Base-by-base conservation (phyloP, 441 rosid species). In the Gossypium lobatum region DNA sequence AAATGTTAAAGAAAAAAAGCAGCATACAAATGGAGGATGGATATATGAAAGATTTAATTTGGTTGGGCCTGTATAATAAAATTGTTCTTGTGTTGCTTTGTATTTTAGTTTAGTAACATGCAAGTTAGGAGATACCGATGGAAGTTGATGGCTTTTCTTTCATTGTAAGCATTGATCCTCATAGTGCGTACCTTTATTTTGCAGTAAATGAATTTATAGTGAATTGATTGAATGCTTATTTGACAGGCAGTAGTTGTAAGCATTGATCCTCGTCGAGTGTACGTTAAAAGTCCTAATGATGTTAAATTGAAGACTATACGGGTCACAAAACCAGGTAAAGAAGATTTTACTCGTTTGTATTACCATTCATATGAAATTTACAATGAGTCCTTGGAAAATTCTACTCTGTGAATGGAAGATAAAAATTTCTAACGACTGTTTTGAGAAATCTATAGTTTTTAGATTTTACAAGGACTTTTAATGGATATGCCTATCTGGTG, bases 221-320 rank as follows among this genome's bases (percentile, higher is more conserved):
- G 71, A 77, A 46, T 54, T 46, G 2, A 21, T 34, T 64, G 50
- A 28, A 34, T 74, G 57, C 71, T 83, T 73, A 0, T 46, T 61
- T 80, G 78, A 73, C 88, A 93, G 99, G 99, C 99, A 18, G 99
- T 93, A 70, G 99, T 95, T 75, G 91, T 95, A 57, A 95, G 99
- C 78, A 95, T 95, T 74, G 99, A 91, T 85, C 98, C 97, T 78
- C 94, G 91, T 65, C 81, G 94, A 84, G 88, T 93, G 13, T 89
- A 90, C 78, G 81, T 93, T 63, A 88, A 77, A 45, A 82, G 72
- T 86, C 94, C 97, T 48, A 76, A 67, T 71, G 97, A 93, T 74
- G 92, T 91, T 76, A 84, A 81, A 73, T 89, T 90, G 85, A 88
- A 88, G 82, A 80, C 89, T 74, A 79, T 87, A 52, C 83, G 71